Conservation (phyloP, 352 stramenopile genomes). For the Aphanomyces euteiches region DNA sequence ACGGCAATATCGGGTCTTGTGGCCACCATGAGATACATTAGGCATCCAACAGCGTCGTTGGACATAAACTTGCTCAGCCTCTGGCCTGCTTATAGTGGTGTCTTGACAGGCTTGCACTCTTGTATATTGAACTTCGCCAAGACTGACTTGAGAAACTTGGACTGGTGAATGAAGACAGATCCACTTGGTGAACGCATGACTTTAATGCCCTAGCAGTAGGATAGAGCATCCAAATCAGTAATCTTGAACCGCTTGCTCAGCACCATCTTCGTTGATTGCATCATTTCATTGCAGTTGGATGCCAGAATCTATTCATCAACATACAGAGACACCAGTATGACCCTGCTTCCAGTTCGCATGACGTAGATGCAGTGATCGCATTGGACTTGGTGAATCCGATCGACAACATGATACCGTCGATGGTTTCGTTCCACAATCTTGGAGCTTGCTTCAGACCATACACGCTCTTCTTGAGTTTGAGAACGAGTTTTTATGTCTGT, state of each 20-base stretch:
- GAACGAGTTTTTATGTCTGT: slow-evolving; percentile 10
- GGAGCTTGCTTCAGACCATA: slow-evolving; percentile 37
- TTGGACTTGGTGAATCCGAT: slow-evolving; percentile 20
- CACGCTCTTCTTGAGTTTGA: slow-evolving; percentile 30
- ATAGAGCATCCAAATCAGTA: background rate
- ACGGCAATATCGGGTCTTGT: slow-evolving; percentile 38
- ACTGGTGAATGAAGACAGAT: slow-evolving; percentile 32
- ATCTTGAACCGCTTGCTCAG: no score
- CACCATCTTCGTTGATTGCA: background rate
- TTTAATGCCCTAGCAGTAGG: background rate
- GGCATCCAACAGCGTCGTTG: slow-evolving; percentile 32
- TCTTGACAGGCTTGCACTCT: slow-evolving; percentile 23
- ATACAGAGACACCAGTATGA: slow-evolving; percentile 31
- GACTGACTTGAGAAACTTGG: slow-evolving; percentile 16
- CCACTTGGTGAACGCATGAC: slow-evolving; percentile 6
- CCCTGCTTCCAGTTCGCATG: slow-evolving; percentile 9
- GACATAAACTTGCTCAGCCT: slow-evolving; percentile 22
- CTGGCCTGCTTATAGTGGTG: slow-evolving; percentile 24
- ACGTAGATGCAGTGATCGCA: slow-evolving; percentile 35
- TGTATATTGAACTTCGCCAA: slow-evolving; percentile 4
- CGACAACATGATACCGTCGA: slow-evolving; percentile 29
- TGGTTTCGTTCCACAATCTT: slow-evolving; percentile 34
- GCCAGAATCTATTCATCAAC: slow-evolving; percentile 29
- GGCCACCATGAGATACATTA: slow-evolving; percentile 41
- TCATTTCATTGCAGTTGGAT: slow-evolving; percentile 28